Evolutionary conservation across 2,329 filamentous ascomycete species (phyloP).

Genomic region (Fusarium luffae): DNA sequence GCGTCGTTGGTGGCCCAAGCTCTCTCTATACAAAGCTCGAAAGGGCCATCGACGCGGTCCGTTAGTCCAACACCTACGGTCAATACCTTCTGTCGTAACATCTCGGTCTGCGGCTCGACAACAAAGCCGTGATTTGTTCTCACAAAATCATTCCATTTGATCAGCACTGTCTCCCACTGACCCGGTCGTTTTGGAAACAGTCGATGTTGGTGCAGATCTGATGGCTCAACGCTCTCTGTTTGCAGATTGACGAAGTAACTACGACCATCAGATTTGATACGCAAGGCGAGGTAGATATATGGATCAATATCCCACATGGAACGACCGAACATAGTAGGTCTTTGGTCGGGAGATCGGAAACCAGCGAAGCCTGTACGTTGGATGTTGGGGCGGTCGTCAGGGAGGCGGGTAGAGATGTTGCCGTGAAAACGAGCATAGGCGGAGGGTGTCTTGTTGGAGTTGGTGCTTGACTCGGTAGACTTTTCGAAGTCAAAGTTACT

Average conservation of each 20-base stretch:
- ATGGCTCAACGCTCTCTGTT: slow-evolving; percentile 91
- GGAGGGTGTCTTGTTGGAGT: slow-evolving; percentile 30
- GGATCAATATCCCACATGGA: slow-evolving; percentile 90
- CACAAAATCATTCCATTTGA: slow-evolving; percentile 93
- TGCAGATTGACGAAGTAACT: slow-evolving; percentile 96
- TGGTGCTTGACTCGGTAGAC: neutral
- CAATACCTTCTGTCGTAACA: slow-evolving; percentile 85
- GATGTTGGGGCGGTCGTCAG: slow-evolving; percentile 76
- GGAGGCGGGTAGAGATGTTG: slow-evolving; percentile 86
- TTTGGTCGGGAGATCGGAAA: slow-evolving; percentile 84
- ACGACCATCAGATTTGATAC: slow-evolving; percentile 89
- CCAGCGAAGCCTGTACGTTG: slow-evolving; percentile 88
- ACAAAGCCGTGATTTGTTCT: slow-evolving; percentile 93
- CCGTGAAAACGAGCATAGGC: slow-evolving; percentile 85
- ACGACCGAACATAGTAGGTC: slow-evolving; percentile 84
- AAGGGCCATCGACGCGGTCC: slow-evolving; percentile 88
- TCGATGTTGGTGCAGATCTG: slow-evolving; percentile 96
- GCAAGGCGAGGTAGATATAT: slow-evolving; percentile 86
- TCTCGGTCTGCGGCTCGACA: slow-evolving; percentile 91
- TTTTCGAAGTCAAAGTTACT: slow-evolving; percentile 74
- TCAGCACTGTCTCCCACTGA: slow-evolving; percentile 94
- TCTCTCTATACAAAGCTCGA: slow-evolving; percentile 84
- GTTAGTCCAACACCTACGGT: slow-evolving; percentile 90
- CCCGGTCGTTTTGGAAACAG: slow-evolving; percentile 82
- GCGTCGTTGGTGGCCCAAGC: slow-evolving; percentile 87